Evolutionary conservation across 2,329 filamentous ascomycete species (phyloP).

Genomic region (Botrytis pseudocinerea): DNA sequence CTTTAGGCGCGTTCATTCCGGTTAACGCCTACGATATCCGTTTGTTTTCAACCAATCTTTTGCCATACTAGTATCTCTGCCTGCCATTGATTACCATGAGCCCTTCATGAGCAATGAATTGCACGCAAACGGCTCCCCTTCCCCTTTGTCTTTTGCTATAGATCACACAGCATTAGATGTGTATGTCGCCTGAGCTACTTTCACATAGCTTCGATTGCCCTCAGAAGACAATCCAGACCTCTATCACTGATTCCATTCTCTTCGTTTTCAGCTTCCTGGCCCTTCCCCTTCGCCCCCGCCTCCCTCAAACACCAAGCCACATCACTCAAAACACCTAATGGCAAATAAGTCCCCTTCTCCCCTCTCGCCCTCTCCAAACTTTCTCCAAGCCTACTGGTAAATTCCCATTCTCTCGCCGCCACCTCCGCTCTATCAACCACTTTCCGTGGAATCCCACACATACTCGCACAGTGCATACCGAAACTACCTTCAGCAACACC

Average conservation of each 20-base stretch:
- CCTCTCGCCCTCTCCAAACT: constrained; percentile 56
- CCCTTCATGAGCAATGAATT: constrained; percentile 13
- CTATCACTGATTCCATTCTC: constrained; percentile 49
- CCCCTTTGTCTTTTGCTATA: neutral
- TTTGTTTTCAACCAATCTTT: neutral
- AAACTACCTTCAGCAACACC: constrained; percentile 96
- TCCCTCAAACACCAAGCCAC: constrained; percentile 74
- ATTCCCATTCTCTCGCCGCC: constrained; percentile 90
- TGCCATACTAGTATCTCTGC: neutral
- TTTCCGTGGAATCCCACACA: constrained; percentile 87
- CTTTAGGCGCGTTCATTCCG: neutral
- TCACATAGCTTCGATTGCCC: constrained; percentile 60
- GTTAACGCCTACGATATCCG: neutral
- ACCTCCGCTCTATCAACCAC: constrained; percentile 86
- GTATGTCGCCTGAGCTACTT: neutral
- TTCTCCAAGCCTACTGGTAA: constrained; percentile 87
- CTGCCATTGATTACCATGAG: neutral
- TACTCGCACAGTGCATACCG: constrained; percentile 97
- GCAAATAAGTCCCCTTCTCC: constrained; percentile 71
- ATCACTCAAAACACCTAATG: constrained; percentile 84
- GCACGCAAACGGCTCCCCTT: neutral
- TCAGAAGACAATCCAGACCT: constrained; percentile 59
- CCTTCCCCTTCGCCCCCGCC: constrained; percentile 44
- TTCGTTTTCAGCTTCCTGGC: constrained; percentile 40
- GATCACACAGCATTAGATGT: neutral